phyloP scores from a whole-genome alignment of 306 rosid species.

The apple (Malus domestica) region ASM211411v1 NC_041800.1:24006733-24007232 shows the following conservation, averaged over 20 bases:
- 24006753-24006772: not conserved
- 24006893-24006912: constrained; percentile 70
- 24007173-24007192: constrained; percentile 5
- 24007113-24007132: constrained; percentile 81
- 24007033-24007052: constrained; percentile 65
- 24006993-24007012: constrained; percentile 96
- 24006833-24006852: constrained; percentile 3
- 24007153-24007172: not conserved
- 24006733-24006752: not conserved
- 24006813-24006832: not conserved
- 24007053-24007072: constrained; percentile 94
- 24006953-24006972: constrained; percentile 94
- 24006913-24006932: constrained; percentile 53
- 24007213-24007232: not conserved
- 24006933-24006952: constrained; percentile 55
- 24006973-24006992: constrained; percentile 91
- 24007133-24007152: constrained; percentile 41
- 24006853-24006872: constrained; percentile 13
- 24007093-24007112: constrained; percentile 94
- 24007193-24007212: not conserved
- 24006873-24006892: constrained; percentile 76
- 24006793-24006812: not conserved
- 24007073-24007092: constrained; percentile 96
- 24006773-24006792: not conserved
- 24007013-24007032: constrained; percentile 73